Evolutionary conservation across 192 early-diverging fungal species (phyloP).

Genomic region (Powellomyces hirtus): DNA sequence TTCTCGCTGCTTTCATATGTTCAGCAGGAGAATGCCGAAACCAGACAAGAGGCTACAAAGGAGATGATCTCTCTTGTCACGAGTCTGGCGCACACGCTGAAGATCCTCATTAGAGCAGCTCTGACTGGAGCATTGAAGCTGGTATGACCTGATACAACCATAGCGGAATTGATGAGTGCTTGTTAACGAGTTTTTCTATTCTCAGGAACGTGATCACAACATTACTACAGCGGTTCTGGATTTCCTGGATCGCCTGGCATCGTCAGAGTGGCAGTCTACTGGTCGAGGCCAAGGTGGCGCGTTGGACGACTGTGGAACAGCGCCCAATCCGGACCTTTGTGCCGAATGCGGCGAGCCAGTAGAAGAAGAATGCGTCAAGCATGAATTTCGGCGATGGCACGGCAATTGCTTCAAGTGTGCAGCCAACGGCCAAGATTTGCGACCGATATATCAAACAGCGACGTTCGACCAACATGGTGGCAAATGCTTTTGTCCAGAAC

Average conservation of each 20-base stretch:
- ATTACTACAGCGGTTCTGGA: conserved; percentile 52
- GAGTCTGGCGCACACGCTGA: conserved; percentile 87
- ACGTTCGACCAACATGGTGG: conserved; percentile 10
- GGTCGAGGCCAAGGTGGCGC: conserved; percentile 35
- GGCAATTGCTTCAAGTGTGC: conserved; percentile 77
- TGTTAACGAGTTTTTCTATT: background rate
- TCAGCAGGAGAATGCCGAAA: conserved; percentile 40
- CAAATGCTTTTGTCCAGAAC: conserved; percentile 32
- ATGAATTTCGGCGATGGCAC: conserved; percentile 63
- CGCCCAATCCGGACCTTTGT: conserved; percentile 71
- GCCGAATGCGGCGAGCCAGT: conserved; percentile 70
- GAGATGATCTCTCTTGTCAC: conserved; percentile 89
- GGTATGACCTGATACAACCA: too few relatives aligned
- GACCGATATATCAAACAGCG: conserved; percentile 6
- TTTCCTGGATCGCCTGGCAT: conserved; percentile 79
- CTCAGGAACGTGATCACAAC: conserved; percentile 61
- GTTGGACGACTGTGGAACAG: conserved; percentile 22
- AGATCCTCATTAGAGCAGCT: conserved; percentile 85
- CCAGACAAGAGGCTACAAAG: conserved; percentile 58
- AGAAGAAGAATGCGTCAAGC: conserved; percentile 85
- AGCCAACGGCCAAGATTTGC: conserved; percentile 48
- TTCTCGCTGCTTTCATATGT: conserved; percentile 86
- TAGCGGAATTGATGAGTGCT: background rate
- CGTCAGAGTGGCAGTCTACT: conserved; percentile 44
- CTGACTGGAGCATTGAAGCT: conserved; percentile 82